Evolutionary conservation across 176 grass and related monocot species (phyloP).

Genomic region (Neostapfia colusana): DNA sequence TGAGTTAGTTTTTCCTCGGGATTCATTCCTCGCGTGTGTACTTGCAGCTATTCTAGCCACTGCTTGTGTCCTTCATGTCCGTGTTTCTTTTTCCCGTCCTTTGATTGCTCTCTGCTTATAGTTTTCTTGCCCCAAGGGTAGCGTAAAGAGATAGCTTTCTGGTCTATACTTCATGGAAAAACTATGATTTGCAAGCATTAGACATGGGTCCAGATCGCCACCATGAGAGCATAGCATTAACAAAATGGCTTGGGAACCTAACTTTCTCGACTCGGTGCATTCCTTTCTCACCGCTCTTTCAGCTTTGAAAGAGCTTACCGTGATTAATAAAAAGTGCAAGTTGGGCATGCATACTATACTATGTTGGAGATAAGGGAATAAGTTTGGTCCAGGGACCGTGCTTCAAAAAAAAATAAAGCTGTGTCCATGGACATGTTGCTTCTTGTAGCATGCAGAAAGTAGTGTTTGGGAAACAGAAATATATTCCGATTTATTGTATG

Average conservation of each 20-base stretch:
- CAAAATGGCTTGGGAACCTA: slow-evolving; percentile 67
- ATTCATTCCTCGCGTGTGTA: slow-evolving; percentile 50
- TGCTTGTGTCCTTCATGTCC: slow-evolving; percentile 36
- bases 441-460: slow-evolving; percentile 71
- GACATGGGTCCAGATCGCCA: slow-evolving; percentile 61
- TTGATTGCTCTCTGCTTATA: slow-evolving; percentile 46
- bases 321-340: slow-evolving; percentile 54
- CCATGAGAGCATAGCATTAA: slow-evolving; percentile 73
- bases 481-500: slow-evolving; percentile 51
- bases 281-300: slow-evolving; percentile 68
- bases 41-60: slow-evolving; percentile 42
- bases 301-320: slow-evolving; percentile 61
- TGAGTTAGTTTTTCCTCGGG: slow-evolving; percentile 42
- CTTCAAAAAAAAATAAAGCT: slow-evolving; percentile 14
- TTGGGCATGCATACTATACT: slow-evolving; percentile 37
- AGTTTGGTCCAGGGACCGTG: slow-evolving; percentile 44
- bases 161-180: slow-evolving; percentile 50
- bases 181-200: slow-evolving; percentile 55
- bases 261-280: slow-evolving; percentile 56
- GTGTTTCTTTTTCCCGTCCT: slow-evolving; percentile 39
- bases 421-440: slow-evolving; percentile 48
- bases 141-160: slow-evolving; percentile 57
- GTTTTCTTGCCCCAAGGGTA: slow-evolving; percentile 52
- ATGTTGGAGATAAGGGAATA: slow-evolving; percentile 78
- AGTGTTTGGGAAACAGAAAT: slow-evolving; percentile 23